These are phyloP conservation scores for Chaetomiaceae sp. DNA, from an alignment of 2,329 filamentous ascomycete species.

Conservation along the genomic window DNA sequence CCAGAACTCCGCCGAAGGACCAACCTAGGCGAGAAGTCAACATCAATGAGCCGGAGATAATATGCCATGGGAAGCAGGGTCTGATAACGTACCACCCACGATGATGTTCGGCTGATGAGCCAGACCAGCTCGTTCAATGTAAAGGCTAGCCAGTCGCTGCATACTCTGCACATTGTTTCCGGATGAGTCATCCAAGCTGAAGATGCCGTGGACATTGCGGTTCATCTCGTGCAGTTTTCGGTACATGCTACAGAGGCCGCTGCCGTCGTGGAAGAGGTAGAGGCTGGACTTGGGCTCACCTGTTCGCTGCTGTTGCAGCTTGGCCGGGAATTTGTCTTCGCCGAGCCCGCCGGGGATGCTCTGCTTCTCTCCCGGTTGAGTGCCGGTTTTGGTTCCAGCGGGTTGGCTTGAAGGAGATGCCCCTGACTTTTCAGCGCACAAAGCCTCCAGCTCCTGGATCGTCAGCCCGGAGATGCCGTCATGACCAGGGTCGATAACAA, in stretches of 20 bases:
- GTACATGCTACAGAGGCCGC: neutral
- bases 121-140: too few relatives aligned
- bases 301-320: neutral
- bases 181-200: too few relatives aligned
- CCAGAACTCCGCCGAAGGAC: neutral
- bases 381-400: too few relatives aligned
- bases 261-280: neutral
- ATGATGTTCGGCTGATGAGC: neutral
- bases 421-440: neutral
- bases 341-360: neutral
- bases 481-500: neutral
- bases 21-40: too few relatives aligned
- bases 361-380: too few relatives aligned
- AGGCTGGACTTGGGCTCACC: too few relatives aligned
- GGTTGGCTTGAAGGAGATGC: neutral
- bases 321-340: neutral
- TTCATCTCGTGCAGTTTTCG: neutral
- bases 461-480: neutral
- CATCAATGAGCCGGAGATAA: too few relatives aligned
- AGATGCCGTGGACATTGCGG: neutral
- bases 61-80: too few relatives aligned
- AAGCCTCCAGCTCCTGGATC: neutral
- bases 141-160: too few relatives aligned
- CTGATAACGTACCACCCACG: too few relatives aligned
- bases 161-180: too few relatives aligned